Conservation (phyloP, 148 eudicot genomes). For the Silene latifolia region DNA sequence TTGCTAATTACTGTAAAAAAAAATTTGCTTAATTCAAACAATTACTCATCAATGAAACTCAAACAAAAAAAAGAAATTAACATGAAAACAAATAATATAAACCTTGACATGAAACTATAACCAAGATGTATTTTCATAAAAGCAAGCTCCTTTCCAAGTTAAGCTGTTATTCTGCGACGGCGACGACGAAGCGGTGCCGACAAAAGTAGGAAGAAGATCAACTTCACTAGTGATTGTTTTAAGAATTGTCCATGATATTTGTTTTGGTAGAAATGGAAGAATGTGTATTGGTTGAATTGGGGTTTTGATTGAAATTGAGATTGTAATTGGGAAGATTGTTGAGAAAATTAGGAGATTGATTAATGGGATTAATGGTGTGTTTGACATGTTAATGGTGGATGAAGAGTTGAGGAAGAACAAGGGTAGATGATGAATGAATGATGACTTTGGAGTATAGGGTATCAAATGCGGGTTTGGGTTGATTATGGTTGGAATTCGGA, state of each 20-base stretch:
- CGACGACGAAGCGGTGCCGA: slow-evolving; percentile 52
- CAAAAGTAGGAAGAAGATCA: slow-evolving; percentile 80
- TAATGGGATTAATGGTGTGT: not conserved
- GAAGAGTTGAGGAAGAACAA: not conserved
- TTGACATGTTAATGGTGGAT: not conserved
- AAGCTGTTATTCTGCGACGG: slow-evolving; percentile 41
- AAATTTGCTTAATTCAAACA: too few species aligned
- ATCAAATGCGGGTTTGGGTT: too few species aligned
- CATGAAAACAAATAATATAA: not conserved
- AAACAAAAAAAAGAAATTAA: too few species aligned
- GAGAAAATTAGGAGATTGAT: not conserved
- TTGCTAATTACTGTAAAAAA: too few species aligned
- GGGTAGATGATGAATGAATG: not conserved
- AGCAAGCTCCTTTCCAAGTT: slow-evolving; percentile 93
- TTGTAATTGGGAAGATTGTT: not conserved
- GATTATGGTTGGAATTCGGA: too few species aligned
- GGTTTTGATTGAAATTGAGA: not conserved
- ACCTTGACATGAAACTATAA: slow-evolving; percentile 95
- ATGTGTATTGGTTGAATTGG: slow-evolving; percentile 8
- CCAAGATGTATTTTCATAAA: slow-evolving; percentile 76
- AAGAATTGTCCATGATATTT: not conserved
- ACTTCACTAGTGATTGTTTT: slow-evolving; percentile 39
- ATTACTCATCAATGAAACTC: too few species aligned
- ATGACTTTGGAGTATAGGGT: not conserved
- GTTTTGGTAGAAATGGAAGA: not conserved